Conservation (phyloP, 2,329 filamentous ascomycete genomes). For the Hymenoscyphus scutula region DNA sequence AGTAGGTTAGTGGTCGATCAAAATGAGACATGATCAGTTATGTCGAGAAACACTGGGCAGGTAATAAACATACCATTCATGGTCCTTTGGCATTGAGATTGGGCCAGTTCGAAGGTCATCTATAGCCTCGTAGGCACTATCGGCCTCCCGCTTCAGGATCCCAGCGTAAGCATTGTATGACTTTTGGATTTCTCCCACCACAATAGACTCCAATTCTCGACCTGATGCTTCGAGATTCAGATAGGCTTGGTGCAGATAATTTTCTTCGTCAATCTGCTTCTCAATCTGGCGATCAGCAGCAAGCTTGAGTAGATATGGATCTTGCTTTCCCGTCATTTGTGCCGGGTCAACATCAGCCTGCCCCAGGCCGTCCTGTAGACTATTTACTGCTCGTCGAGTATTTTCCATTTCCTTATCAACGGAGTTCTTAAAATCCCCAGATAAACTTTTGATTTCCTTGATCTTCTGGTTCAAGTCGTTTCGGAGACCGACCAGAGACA, state of each 20-base stretch:
- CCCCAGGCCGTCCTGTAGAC: slow-evolving; percentile 77
- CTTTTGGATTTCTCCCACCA: slow-evolving; percentile 96
- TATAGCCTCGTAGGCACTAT: slow-evolving; percentile 72
- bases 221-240: slow-evolving; percentile 93
- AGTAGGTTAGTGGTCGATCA: not conserved
- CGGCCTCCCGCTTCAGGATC: slow-evolving; percentile 87
- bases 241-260: slow-evolving; percentile 94
- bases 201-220: slow-evolving; percentile 90
- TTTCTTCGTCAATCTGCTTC: slow-evolving; percentile 92
- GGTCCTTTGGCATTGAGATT: slow-evolving; percentile 88
- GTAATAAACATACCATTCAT: slow-evolving; percentile 64
- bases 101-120: slow-evolving; percentile 82
- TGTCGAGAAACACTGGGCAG: not conserved
- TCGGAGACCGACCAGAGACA: slow-evolving; percentile 78
- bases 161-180: slow-evolving; percentile 92
- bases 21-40: not conserved
- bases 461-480: slow-evolving; percentile 93
- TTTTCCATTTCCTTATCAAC: slow-evolving; percentile 92
- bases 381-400: slow-evolving; percentile 75
- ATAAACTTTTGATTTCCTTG: slow-evolving; percentile 94
- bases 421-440: slow-evolving; percentile 93
- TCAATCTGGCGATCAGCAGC: slow-evolving; percentile 88
- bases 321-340: slow-evolving; percentile 76
- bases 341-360: slow-evolving; percentile 76
- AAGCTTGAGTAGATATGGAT: slow-evolving; percentile 84